These are phyloP conservation scores for Corylus heterophylla DNA, from an alignment of 306 rosid genomes.

Conservation along the genomic window DNA sequence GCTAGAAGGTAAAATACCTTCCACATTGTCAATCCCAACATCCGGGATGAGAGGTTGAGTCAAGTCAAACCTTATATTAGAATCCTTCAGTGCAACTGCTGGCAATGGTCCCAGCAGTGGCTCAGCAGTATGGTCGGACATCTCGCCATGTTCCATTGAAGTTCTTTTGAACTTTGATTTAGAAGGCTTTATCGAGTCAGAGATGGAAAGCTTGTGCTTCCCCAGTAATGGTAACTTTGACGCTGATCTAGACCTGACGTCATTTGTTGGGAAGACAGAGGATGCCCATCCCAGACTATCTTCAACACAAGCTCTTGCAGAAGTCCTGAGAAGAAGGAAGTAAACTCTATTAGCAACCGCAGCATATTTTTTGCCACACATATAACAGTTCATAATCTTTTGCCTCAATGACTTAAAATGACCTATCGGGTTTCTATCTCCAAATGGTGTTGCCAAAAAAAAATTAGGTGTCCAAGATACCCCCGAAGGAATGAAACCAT, in stretches of 20 bases:
- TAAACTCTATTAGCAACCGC: slow-evolving; percentile 28
- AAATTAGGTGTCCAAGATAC: background rate
- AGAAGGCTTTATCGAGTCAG: slow-evolving; percentile 53
- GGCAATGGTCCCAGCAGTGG: slow-evolving; percentile 38
- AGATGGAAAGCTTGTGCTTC: slow-evolving; percentile 63
- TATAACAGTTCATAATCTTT: background rate
- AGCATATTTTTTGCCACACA: background rate
- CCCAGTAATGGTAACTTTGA: slow-evolving; percentile 66
- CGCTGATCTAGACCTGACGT: slow-evolving; percentile 57
- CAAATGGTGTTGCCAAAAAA: background rate
- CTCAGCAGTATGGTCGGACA: slow-evolving; percentile 39
- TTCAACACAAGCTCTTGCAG: slow-evolving; percentile 70
- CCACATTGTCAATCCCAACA: slow-evolving; percentile 29
- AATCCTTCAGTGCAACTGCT: slow-evolving; percentile 32
- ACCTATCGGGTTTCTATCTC: background rate
- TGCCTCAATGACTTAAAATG: background rate
- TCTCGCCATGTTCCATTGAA: slow-evolving; percentile 53
- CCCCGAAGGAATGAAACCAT: background rate
- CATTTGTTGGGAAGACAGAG: slow-evolving; percentile 67
- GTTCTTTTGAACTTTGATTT: slow-evolving; percentile 65
- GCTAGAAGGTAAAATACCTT: slow-evolving; percentile 27
- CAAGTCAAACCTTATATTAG: slow-evolving; percentile 39
- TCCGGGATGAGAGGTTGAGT: slow-evolving; percentile 32
- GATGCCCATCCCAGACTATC: slow-evolving; percentile 80
- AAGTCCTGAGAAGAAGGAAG: slow-evolving; percentile 50